Conservation (phyloP, 1,284 basidiomycete genomes). For the Cryptococcus sp. region DNA sequence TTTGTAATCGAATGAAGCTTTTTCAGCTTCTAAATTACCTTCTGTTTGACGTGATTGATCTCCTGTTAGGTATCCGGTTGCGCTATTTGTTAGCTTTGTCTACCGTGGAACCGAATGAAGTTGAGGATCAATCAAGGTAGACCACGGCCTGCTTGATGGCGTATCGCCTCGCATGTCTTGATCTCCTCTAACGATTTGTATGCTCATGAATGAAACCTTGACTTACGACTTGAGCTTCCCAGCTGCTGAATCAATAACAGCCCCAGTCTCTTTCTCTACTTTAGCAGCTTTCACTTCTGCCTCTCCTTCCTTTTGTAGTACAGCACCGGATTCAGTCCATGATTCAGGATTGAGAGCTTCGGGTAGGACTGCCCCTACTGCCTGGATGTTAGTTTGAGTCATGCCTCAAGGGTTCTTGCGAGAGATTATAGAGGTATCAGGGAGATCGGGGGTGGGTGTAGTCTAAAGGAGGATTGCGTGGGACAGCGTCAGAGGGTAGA, state of each 20-base stretch:
- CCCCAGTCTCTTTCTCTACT: slow-evolving; percentile 30
- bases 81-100: slow-evolving; percentile 16
- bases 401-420: too few relatives aligned
- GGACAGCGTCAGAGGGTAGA: too few relatives aligned
- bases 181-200: too few relatives aligned
- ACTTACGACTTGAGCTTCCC: slow-evolving; percentile 46
- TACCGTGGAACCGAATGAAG: too few relatives aligned
- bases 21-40: slow-evolving; percentile 43
- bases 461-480: too few relatives aligned
- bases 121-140: too few relatives aligned
- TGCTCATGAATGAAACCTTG: too few relatives aligned
- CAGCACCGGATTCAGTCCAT: slow-evolving; percentile 31
- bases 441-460: too few relatives aligned
- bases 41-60: slow-evolving; percentile 36
- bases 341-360: slow-evolving; percentile 18
- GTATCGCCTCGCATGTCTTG: neutral
- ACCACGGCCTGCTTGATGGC: neutral
- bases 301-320: slow-evolving; percentile 30
- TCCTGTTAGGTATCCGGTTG: slow-evolving; percentile 42
- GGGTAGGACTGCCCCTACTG: slow-evolving; percentile 33
- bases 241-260: slow-evolving; percentile 28
- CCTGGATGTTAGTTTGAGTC: slow-evolving; percentile 6
- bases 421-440: too few relatives aligned
- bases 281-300: slow-evolving; percentile 41
- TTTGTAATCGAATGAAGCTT: slow-evolving; percentile 41